Evolutionary conservation across 176 grass and related monocot genomes (phyloP).

Genomic region (Juncus effusus): DNA sequence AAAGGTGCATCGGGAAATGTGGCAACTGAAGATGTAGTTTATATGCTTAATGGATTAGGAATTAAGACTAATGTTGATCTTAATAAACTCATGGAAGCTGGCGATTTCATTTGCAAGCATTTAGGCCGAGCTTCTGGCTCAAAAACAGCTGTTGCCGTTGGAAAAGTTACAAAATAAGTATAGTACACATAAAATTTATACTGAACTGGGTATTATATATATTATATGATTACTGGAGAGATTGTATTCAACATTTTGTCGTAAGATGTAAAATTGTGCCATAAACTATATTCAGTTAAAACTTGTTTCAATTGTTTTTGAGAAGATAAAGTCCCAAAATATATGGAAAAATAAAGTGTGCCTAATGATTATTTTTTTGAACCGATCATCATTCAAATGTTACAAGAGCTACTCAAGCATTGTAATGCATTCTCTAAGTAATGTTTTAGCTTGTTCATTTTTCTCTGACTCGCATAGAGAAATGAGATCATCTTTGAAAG

Average conservation of each 20-base stretch:
- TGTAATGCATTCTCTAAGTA: conserved; percentile 53
- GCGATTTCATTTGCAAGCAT: conserved; percentile 82
- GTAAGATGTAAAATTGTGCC: conserved; percentile 16
- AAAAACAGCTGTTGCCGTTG: conserved; percentile 55
- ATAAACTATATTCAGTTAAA: background rate
- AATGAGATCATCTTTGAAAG: conserved; percentile 51
- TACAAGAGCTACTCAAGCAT: conserved; percentile 34
- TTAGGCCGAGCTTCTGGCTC: conserved; percentile 63
- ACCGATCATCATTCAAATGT: background rate
- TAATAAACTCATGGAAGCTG: conserved; percentile 67
- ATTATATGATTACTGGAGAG: too few species aligned
- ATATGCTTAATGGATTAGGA: conserved; percentile 89
- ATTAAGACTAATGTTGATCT: conserved; percentile 70
- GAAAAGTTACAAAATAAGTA: conserved; percentile 31
- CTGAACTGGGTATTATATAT: too few species aligned
- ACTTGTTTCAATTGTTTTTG: too few species aligned
- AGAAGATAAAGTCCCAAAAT: too few species aligned
- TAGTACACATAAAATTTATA: too few species aligned
- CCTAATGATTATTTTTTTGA: conserved; percentile 7
- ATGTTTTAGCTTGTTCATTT: conserved; percentile 73
- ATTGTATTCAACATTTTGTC: background rate
- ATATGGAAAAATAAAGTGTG: background rate
- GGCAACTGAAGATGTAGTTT: conserved; percentile 74
- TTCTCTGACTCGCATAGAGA: conserved; percentile 63
- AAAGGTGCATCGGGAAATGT: conserved; percentile 84